phyloP scores from a whole-genome alignment of 2,329 filamentous ascomycete genomes.

The Talaromyces amestolkiae region DNA sequence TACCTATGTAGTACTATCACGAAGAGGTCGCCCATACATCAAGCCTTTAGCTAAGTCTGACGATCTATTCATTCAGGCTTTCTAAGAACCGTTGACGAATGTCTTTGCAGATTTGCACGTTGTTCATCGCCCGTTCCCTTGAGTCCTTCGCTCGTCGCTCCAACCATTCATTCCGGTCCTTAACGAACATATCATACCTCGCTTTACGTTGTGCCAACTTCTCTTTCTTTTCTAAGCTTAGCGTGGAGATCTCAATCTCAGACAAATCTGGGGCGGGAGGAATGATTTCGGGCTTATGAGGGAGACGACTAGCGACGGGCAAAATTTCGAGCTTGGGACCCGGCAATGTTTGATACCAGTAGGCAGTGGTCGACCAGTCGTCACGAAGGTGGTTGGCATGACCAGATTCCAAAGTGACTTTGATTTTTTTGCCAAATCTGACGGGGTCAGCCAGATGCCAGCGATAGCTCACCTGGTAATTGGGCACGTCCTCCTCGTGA shows the following conservation, averaged over 20 bases:
- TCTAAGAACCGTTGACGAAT: slow-evolving; percentile 19
- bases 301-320: slow-evolving; percentile 24
- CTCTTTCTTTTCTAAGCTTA: slow-evolving; percentile 3
- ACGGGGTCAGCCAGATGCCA: slow-evolving; percentile 37
- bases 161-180: slow-evolving; percentile 27
- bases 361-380: slow-evolving; percentile 34
- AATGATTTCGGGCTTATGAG: slow-evolving; percentile 11
- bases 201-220: slow-evolving; percentile 20
- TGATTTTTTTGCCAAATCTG: slow-evolving; percentile 27
- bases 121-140: slow-evolving; percentile 21
- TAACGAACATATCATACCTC: slow-evolving; percentile 25
- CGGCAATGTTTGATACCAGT: slow-evolving; percentile 36
- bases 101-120: slow-evolving; percentile 20
- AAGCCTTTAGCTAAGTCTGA: too few relatives aligned
- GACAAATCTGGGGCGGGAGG: background rate
- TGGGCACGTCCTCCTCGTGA: slow-evolving; percentile 35
- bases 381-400: slow-evolving; percentile 35
- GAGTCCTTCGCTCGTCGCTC: slow-evolving; percentile 25
- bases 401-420: slow-evolving; percentile 24
- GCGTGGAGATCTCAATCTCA: background rate
- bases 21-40: too few relatives aligned
- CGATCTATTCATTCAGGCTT: too few relatives aligned
- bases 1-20: too few relatives aligned
- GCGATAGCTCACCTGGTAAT: slow-evolving; percentile 34
- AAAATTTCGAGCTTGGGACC: slow-evolving; percentile 31